Evolutionary conservation across 495 filamentous ascomycete species (phyloP).

Genomic region (Neurospora terricola): DNA sequence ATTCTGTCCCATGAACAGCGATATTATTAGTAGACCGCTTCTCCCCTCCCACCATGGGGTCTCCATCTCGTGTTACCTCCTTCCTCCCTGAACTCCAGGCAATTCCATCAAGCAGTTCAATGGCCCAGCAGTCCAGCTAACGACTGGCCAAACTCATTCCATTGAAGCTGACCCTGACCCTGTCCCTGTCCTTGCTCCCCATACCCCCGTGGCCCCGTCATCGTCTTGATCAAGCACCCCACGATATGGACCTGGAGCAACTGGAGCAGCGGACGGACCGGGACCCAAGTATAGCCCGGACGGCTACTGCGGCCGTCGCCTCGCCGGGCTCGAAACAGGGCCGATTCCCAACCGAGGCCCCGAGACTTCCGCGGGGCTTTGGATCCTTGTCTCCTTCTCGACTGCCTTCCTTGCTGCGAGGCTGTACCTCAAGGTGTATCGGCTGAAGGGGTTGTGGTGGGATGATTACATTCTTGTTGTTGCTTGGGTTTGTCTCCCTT

Average conservation of each 20-base stretch:
- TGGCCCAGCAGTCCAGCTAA: background rate
- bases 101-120: background rate
- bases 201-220: background rate
- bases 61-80: background rate
- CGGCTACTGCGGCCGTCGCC: background rate
- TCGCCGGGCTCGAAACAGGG: background rate
- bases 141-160: background rate
- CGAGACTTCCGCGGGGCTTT: slow-evolving; percentile 13
- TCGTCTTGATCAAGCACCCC: background rate
- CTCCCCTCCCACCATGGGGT: background rate
- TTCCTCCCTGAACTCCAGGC: background rate
- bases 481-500: slow-evolving; percentile 14
- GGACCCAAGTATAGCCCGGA: background rate
- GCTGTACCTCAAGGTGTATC: slow-evolving; percentile 19
- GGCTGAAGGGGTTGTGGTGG: slow-evolving; percentile 22
- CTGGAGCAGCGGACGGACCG: background rate
- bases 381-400: slow-evolving; percentile 17
- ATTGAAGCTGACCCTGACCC: background rate
- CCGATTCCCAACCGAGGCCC: slow-evolving; percentile 11
- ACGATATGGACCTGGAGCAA: background rate
- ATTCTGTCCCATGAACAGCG: background rate
- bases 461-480: slow-evolving; percentile 21
- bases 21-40: background rate
- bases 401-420: slow-evolving; percentile 19
- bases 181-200: background rate